Conservation (phyloP, 108 stramenopile species). For the Asterionellopsis glacialis region DNA sequence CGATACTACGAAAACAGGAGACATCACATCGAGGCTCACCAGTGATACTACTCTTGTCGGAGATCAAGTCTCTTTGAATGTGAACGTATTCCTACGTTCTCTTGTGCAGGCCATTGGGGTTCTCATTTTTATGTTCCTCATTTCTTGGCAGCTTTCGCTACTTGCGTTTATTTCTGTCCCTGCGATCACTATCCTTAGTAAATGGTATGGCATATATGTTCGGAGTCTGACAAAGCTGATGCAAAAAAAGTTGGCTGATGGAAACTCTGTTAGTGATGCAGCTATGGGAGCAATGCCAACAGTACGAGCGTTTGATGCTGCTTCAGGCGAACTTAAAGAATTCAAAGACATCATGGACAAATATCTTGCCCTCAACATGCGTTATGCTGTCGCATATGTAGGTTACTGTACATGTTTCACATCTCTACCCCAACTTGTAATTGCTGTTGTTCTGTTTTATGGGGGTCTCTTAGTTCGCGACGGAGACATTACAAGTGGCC, state of each 20-base stretch:
- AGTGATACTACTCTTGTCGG: slow-evolving; percentile 79
- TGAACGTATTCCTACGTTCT: slow-evolving; percentile 74
- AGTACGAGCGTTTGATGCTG: slow-evolving; percentile 79
- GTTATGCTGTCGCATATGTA: slow-evolving; percentile 52
- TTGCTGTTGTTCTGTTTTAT: slow-evolving; percentile 73
- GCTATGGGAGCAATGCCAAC: slow-evolving; percentile 73
- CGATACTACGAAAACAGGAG: slow-evolving; percentile 75
- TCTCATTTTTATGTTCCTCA: slow-evolving; percentile 74
- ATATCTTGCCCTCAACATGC: slow-evolving; percentile 50
- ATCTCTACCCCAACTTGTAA: slow-evolving; percentile 70
- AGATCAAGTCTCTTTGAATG: slow-evolving; percentile 80
- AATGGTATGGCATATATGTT: slow-evolving; percentile 73
- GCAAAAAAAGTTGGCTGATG: slow-evolving; percentile 82
- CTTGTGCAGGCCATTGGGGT: slow-evolving; percentile 73
- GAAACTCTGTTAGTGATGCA: slow-evolving; percentile 68
- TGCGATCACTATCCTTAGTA: slow-evolving; percentile 59
- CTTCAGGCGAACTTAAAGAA: slow-evolving; percentile 41
- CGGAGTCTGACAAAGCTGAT: slow-evolving; percentile 65
- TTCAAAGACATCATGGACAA: slow-evolving; percentile 45
- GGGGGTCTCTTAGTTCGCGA: slow-evolving; percentile 65
- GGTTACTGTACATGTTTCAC: slow-evolving; percentile 59
- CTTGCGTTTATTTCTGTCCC: slow-evolving; percentile 83
- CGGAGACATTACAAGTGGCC: slow-evolving; percentile 45
- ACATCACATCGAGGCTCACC: slow-evolving; percentile 73
- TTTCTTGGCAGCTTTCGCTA: slow-evolving; percentile 69